Evolutionary conservation across 306 rosid species (phyloP).

Genomic region (Cucurbita moschata): DNA sequence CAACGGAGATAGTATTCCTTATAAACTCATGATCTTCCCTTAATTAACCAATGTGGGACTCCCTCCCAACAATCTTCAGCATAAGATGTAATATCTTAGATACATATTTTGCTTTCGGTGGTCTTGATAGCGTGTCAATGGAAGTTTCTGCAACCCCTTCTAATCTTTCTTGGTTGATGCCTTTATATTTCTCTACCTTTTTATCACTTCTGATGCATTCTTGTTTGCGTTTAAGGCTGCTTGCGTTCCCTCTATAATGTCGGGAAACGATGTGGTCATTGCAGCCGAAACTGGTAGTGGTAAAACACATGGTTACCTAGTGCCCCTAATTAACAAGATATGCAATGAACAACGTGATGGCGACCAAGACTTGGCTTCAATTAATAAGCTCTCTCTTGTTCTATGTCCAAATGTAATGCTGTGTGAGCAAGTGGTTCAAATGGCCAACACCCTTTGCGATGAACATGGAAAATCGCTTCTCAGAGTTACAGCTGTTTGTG

Average conservation of each 20-base stretch:
- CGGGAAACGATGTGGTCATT: slow-evolving; percentile 70
- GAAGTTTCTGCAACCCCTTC: background rate
- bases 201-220: background rate
- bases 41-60: no score
- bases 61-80: no score
- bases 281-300: slow-evolving; percentile 99
- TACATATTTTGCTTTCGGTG: background rate
- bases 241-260: slow-evolving; percentile 60
- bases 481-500: slow-evolving; percentile 63
- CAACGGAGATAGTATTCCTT: no score
- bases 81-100: background rate
- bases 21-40: no score
- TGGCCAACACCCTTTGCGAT: slow-evolving; percentile 62
- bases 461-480: slow-evolving; percentile 53
- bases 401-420: slow-evolving; percentile 90
- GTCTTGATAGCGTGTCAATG: background rate
- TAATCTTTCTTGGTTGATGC: background rate
- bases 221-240: slow-evolving; percentile 52
- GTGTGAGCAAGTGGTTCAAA: slow-evolving; percentile 73
- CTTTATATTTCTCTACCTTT: background rate
- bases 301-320: slow-evolving; percentile 74
- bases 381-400: slow-evolving; percentile 38
- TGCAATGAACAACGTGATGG: slow-evolving; percentile 17
- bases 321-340: slow-evolving; percentile 57
- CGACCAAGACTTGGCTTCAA: slow-evolving; percentile 19